These are phyloP conservation scores for Tuber aestivum DNA, from an alignment of 495 filamentous ascomycete genomes.

Conservation along the genomic window DNA sequence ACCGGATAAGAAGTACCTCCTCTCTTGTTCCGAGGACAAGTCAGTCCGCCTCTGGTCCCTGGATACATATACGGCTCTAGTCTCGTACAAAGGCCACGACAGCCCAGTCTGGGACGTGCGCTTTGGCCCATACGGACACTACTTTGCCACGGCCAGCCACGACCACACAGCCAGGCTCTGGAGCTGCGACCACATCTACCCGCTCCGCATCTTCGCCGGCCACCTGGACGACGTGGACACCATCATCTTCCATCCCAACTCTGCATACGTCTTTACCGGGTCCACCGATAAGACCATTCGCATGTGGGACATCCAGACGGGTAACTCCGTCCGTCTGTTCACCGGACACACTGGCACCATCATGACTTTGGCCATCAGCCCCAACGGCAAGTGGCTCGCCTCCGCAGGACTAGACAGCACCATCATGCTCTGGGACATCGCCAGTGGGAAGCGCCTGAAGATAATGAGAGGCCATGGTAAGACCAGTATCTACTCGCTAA, in stretches of 20 bases:
- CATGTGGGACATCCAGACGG: constrained; percentile 91
- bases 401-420: constrained; percentile 77
- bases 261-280: constrained; percentile 83
- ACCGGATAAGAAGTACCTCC: constrained; percentile 66
- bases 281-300: constrained; percentile 84
- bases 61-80: constrained; percentile 79
- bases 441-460: constrained; percentile 73
- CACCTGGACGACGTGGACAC: constrained; percentile 84
- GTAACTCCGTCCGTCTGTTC: constrained; percentile 81
- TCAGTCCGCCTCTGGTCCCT: constrained; percentile 88
- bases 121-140: constrained; percentile 93
- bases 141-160: constrained; percentile 79
- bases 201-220: constrained; percentile 80
- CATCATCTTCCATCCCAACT: constrained; percentile 87
- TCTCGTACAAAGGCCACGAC: constrained; percentile 86
- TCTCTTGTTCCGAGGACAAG: constrained; percentile 82
- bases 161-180: constrained; percentile 88
- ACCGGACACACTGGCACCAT: constrained; percentile 82
- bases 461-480: constrained; percentile 89
- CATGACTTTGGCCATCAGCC: constrained; percentile 74
- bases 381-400: constrained; percentile 79
- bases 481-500: constrained; percentile 86
- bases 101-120: constrained; percentile 78
- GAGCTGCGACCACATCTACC: constrained; percentile 82
- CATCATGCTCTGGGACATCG: constrained; percentile 90